Conservation (phyloP, 2,329 filamentous ascomycete genomes). For the Diaporthe sp. region DNA sequence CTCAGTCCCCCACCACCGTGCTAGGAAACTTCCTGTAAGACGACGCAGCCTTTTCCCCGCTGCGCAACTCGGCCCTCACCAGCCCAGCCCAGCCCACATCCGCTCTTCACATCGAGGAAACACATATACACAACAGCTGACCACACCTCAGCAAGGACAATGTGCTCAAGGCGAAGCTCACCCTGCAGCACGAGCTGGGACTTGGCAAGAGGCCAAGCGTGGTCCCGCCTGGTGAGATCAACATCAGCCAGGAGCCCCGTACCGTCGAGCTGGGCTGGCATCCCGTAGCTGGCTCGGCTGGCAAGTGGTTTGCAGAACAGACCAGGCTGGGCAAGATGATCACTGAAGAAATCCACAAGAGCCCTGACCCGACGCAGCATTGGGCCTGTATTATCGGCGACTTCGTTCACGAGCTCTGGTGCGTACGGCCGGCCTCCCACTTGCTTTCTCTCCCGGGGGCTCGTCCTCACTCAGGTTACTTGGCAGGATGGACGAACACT, state of each 20-base stretch:
- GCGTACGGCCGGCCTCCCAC: background rate
- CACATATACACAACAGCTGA: background rate
- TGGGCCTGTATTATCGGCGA: slow-evolving; percentile 71
- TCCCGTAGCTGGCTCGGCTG: slow-evolving; percentile 67
- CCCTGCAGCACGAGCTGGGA: slow-evolving; percentile 58
- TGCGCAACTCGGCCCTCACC: background rate
- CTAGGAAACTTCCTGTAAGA: slow-evolving; percentile 38
- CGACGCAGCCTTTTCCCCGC: background rate
- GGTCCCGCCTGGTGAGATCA: slow-evolving; percentile 55
- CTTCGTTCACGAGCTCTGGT: slow-evolving; percentile 69
- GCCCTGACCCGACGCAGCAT: slow-evolving; percentile 72
- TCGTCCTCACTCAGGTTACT: background rate
- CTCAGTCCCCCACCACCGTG: slow-evolving; percentile 31
- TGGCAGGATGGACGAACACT: slow-evolving; percentile 59
- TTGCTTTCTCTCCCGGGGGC: too few relatives aligned
- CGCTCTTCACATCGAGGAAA: background rate
- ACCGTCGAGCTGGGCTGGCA: slow-evolving; percentile 70
- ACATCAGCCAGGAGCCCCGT: slow-evolving; percentile 54
- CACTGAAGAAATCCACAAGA: slow-evolving; percentile 66
- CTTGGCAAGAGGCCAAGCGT: slow-evolving; percentile 60
- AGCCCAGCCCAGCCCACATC: background rate
- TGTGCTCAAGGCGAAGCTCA: slow-evolving; percentile 55
- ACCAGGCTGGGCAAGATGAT: slow-evolving; percentile 69
- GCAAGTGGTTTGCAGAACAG: slow-evolving; percentile 71
- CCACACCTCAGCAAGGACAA: slow-evolving; percentile 46